These are phyloP conservation scores for Jatropha multifida DNA, from an alignment of 441 rosid species.

Conservation along the genomic window DNA sequence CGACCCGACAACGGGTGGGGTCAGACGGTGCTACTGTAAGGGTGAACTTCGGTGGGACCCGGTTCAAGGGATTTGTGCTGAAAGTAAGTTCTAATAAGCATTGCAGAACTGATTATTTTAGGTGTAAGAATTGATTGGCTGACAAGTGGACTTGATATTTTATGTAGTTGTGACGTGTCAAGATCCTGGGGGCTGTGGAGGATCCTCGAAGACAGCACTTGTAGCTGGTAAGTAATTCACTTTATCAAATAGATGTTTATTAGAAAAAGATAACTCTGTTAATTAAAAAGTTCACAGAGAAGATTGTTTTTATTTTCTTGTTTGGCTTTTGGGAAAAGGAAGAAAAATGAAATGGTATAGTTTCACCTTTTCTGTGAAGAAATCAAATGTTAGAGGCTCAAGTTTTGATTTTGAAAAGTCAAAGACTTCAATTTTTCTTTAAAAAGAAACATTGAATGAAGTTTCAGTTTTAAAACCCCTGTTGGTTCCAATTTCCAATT, in stretches of 20 bases:
- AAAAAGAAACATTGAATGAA: too few relatives aligned
- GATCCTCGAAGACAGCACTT: conserved; percentile 28
- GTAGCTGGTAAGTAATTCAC: conserved; percentile 32
- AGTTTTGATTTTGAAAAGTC: too few relatives aligned
- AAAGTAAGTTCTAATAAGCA: conserved; percentile 23
- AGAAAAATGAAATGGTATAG: too few relatives aligned
- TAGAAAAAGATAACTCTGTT: too few relatives aligned
- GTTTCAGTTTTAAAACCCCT: too few relatives aligned
- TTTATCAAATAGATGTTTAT: not conserved
- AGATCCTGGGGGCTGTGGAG: conserved; percentile 32
- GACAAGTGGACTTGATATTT: not conserved
- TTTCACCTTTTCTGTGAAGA: too few relatives aligned
- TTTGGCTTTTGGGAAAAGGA: too few relatives aligned
- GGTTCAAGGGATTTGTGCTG: conserved; percentile 36
- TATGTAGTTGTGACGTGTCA: conserved; percentile 35
- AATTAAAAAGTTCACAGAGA: too few relatives aligned
- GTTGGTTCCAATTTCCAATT: too few relatives aligned
- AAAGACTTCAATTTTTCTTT: too few relatives aligned
- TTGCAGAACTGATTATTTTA: not conserved
- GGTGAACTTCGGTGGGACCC: conserved; percentile 47
- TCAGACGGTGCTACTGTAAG: conserved; percentile 41
- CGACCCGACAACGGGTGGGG: conserved; percentile 20
- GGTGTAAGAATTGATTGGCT: not conserved
- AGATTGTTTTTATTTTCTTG: too few relatives aligned
- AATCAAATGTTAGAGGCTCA: too few relatives aligned